Evolutionary conservation across 768 basidiomycete species (phyloP), one percentile per base, ranked within the genome.

Genomic region (Termitomyces sp.): DNA sequence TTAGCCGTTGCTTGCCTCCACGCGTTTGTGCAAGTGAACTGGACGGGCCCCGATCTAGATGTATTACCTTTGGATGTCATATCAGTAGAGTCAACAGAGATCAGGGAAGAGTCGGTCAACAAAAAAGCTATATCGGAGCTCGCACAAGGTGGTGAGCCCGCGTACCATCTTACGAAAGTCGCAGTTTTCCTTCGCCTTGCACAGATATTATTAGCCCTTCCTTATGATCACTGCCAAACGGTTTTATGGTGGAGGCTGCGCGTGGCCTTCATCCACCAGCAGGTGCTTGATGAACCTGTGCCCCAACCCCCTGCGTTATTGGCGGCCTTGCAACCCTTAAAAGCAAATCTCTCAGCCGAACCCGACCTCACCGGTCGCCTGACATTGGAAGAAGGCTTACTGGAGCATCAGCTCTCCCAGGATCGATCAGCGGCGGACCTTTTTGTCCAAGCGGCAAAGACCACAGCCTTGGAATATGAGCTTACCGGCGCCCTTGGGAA

Each of bases 401-500:
- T 90, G n/a, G 77, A 92, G 52, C 91, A 97, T 68, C 65, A 78
- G n/a, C 73, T 90, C 46, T 71, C 76, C 14, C 83, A 88, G 64
- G 92, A 97, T 69, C 89, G 84, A 66, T 65, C 73, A 1, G 93
- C 97, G 5, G 83, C 85, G 11, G 85, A 87, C 43, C 74, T 75
- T 53, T 98, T 98, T 62, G 76, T 93, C 37, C 75, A 76, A 15
- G 93, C 95, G 0, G 89, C 92, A 0, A 78, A 79, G 47, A 80
- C 84, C 34, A 89, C 87, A 15, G 87, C 85, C 3, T 69, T 99
- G 60, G 81, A 88, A 68, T 98, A 92, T 67, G 90, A 93, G 69
- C 76, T 98, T 51, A 95, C 92, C 0, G 97, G 97, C 8, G 91
- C 93, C 10, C 76, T 95, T 51, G 97, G 97, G 40, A 93, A 88